Conservation (phyloP, 371 early-diverging fungal species). For the Sporodiniella umbellata region DNA sequence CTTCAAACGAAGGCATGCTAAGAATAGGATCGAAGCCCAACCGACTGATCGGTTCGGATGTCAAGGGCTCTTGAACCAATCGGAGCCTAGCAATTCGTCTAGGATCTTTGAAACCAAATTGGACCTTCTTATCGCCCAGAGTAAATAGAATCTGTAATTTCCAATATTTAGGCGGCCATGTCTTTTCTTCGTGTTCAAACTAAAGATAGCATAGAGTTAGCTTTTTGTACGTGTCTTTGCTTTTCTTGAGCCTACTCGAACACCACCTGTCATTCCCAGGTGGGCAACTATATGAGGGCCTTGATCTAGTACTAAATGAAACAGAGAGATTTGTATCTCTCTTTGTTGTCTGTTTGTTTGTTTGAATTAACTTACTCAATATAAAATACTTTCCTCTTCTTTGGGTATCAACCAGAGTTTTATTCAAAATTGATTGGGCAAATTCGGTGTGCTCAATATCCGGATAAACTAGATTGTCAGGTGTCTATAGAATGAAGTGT, state of each 20-base stretch:
- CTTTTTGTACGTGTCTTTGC: neutral
- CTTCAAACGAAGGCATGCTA: slow-evolving; percentile 34
- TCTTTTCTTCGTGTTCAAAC: slow-evolving; percentile 38
- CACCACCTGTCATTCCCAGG: slow-evolving; percentile 59
- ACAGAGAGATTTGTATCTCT: neutral
- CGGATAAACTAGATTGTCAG: slow-evolving; percentile 30
- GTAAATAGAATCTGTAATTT: slow-evolving; percentile 43
- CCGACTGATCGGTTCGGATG: slow-evolving; percentile 41
- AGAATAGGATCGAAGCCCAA: slow-evolving; percentile 62
- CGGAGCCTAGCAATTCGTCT: slow-evolving; percentile 52
- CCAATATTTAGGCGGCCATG: slow-evolving; percentile 59
- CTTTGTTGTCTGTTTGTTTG: neutral
- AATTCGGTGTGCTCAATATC: slow-evolving; percentile 23
- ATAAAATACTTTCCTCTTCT: slow-evolving; percentile 63
- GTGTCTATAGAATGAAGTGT: slow-evolving; percentile 1
- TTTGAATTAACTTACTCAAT: slow-evolving; percentile 18
- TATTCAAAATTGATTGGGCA: slow-evolving; percentile 26
- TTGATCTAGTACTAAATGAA: slow-evolving; percentile 27
- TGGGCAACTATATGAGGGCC: slow-evolving; percentile 48
- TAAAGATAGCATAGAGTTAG: neutral
- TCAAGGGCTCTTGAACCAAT: slow-evolving; percentile 45
- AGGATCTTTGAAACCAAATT: slow-evolving; percentile 54
- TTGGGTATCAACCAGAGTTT: slow-evolving; percentile 44
- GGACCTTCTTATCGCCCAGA: slow-evolving; percentile 7
- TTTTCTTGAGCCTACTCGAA: slow-evolving; percentile 3